A percentile compares a stretch with the other conserved stretches of the same genome.
phyloP scores from a whole-genome alignment of 495 filamentous ascomycete genomes.

The Lophiostoma macrostomum region DNA sequence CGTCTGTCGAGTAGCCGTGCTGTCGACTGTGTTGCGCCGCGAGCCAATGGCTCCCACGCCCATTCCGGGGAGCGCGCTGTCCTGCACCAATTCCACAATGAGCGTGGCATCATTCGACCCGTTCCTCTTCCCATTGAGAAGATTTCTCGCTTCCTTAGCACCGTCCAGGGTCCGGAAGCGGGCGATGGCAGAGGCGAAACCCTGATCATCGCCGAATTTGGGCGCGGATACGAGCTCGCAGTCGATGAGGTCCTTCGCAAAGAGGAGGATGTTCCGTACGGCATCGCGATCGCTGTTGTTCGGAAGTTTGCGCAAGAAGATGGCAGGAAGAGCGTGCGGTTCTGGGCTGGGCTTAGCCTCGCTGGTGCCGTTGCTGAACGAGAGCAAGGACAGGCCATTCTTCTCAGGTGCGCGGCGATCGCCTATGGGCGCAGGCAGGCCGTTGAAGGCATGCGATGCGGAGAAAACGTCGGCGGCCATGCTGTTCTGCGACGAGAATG shows the following conservation, averaged over 20 bases:
- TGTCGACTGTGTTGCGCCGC: conserved; percentile 61
- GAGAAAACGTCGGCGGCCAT: conserved; percentile 34
- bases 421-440: conserved; percentile 22
- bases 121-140: conserved; percentile 78
- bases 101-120: conserved; percentile 70
- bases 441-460: conserved; percentile 26
- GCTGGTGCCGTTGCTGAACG: too few relatives aligned
- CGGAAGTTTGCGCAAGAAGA: conserved; percentile 74
- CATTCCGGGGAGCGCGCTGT: conserved; percentile 28
- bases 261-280: conserved; percentile 77
- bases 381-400: conserved; percentile 27
- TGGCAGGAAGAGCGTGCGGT: conserved; percentile 42
- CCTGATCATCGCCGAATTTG: conserved; percentile 66
- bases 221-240: conserved; percentile 64
- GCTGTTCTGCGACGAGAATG: conserved; percentile 22
- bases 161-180: conserved; percentile 67
- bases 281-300: conserved; percentile 67
- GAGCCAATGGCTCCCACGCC: conserved; percentile 42
- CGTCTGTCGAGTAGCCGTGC: conserved; percentile 49
- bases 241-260: conserved; percentile 76
- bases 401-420: conserved; percentile 32
- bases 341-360: conserved; percentile 32
- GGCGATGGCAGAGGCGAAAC: conserved; percentile 70
- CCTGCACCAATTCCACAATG: conserved; percentile 68
- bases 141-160: conserved; percentile 71